Conservation (phyloP, 139 green algal genomes). For the Micractinium sp. region DNA sequence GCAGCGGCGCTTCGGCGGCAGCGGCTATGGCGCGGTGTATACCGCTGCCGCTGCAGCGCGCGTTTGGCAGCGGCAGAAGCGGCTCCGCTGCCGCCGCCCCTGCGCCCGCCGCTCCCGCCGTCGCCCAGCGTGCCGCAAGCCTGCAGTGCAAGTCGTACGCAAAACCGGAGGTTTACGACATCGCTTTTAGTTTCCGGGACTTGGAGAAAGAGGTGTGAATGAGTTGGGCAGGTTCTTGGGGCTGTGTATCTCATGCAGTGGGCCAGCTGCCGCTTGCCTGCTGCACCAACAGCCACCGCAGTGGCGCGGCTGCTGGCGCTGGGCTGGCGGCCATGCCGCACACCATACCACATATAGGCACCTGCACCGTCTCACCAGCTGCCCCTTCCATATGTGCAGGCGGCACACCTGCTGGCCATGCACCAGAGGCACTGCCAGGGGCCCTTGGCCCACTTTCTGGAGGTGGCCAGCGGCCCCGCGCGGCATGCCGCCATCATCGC, state of each 20-base stretch:
- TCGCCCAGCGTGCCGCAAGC: neutral
- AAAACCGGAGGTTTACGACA: slow-evolving; percentile 33
- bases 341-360: neutral
- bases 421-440: slow-evolving; percentile 22
- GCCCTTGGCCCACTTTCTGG: slow-evolving; percentile 27
- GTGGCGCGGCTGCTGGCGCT: neutral
- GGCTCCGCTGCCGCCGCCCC: neutral
- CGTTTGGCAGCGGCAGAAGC: neutral
- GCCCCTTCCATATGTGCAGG: neutral
- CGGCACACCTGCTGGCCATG: slow-evolving; percentile 30
- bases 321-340: neutral
- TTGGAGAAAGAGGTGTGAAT: slow-evolving; percentile 36
- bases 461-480: slow-evolving; percentile 44
- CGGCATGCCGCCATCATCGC: slow-evolving; percentile 30
- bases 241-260: no score
- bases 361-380: neutral
- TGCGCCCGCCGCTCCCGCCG: neutral
- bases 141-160: slow-evolving; percentile 18
- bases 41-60: neutral
- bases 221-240: neutral
- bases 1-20: neutral
- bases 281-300: neutral
- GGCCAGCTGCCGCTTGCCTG: neutral
- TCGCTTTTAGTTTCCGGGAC: slow-evolving; percentile 48
- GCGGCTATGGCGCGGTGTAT: neutral